Conservation (phyloP, 1,139 yeast species). For the Geotrichum histeridarum region DNA sequence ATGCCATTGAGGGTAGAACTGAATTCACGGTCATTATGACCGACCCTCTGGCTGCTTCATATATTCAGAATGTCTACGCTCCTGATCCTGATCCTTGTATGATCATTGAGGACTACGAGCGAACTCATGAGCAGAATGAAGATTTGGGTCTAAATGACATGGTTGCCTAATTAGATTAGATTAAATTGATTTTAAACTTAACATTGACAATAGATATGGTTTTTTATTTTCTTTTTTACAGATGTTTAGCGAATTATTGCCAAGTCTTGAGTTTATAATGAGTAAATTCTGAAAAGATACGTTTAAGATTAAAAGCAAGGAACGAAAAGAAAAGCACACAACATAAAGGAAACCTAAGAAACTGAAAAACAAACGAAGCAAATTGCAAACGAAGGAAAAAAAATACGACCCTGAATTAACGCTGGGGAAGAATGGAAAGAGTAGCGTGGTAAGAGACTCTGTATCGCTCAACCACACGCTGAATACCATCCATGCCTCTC, state of each 20-base stretch:
- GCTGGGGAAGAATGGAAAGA: slow-evolving; percentile 18
- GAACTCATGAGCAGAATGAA: slow-evolving; percentile 81
- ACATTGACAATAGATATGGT: background rate
- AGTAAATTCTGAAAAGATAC: background rate
- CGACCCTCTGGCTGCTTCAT: slow-evolving; percentile 93
- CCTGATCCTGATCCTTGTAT: slow-evolving; percentile 97
- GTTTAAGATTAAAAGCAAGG: background rate
- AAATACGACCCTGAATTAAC: slow-evolving; percentile 9
- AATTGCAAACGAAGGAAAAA: background rate
- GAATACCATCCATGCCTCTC: slow-evolving; percentile 65
- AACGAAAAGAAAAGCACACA: background rate
- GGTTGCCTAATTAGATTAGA: slow-evolving; percentile 36
- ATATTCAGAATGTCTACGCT: slow-evolving; percentile 93
- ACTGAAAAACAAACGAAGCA: background rate
- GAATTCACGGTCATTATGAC: slow-evolving; percentile 83
- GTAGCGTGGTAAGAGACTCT: slow-evolving; percentile 19
- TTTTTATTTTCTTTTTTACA: background rate
- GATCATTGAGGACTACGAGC: slow-evolving; percentile 82
- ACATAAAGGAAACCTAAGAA: background rate
- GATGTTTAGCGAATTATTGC: background rate
- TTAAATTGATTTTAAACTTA: background rate
- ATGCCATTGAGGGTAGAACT: slow-evolving; percentile 77
- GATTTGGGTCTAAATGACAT: slow-evolving; percentile 87
- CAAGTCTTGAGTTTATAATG: background rate
- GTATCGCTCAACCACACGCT: slow-evolving; percentile 46